These are phyloP conservation scores for Aspergillus pseudonomiae DNA, from an alignment of 2,329 filamentous ascomycete genomes.

Conservation along the genomic window DNA sequence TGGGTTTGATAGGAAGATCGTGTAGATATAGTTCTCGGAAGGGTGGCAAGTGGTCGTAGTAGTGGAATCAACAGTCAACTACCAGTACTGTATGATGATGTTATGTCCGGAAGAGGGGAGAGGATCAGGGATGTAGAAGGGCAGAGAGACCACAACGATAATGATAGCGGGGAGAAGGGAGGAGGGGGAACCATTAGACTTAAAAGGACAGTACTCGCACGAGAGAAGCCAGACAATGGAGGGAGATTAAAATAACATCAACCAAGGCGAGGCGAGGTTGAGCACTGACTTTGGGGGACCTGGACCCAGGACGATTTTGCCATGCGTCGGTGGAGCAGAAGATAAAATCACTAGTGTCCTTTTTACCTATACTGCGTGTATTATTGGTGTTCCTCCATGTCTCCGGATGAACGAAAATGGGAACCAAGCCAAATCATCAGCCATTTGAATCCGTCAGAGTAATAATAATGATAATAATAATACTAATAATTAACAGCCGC, in stretches of 20 bases:
- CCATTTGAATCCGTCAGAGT: too few relatives aligned
- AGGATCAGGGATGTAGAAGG: neutral
- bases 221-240: neutral
- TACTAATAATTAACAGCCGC: too few relatives aligned
- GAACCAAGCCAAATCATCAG: neutral
- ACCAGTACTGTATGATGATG: too few relatives aligned
- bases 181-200: neutral
- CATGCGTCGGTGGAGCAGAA: slow-evolving; percentile 21
- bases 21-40: neutral
- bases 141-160: neutral
- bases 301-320: slow-evolving; percentile 14
- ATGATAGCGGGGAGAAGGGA: neutral
- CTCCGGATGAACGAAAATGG: neutral
- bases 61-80: too few relatives aligned
- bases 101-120: neutral
- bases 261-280: slow-evolving; percentile 4
- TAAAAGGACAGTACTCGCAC: neutral
- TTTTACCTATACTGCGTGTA: slow-evolving; percentile 5
- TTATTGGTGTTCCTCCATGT: neutral
- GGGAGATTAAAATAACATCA: neutral
- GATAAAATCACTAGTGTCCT: neutral
- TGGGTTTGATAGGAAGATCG: neutral
- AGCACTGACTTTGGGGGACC: neutral
- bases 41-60: neutral
- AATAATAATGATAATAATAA: too few relatives aligned